Percentiles rank a stretch among this genome's conserved stretches.
Conservation (phyloP, 2,329 filamentous ascomycete genomes). For the Penicillium sp. region DNA sequence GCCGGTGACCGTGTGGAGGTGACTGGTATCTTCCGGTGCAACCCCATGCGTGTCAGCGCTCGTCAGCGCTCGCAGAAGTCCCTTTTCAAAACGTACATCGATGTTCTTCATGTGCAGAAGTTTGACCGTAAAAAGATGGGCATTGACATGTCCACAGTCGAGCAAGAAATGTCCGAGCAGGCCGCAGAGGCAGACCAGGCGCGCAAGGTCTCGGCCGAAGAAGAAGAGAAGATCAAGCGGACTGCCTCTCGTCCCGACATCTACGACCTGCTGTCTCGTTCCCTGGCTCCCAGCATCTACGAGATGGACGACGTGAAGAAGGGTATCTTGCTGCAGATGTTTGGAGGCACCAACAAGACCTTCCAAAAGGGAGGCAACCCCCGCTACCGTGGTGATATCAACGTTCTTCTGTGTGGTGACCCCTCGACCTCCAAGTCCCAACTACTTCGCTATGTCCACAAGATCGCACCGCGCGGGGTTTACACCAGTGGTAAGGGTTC, state of each 20-base stretch:
- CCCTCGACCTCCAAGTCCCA: slow-evolving; percentile 97
- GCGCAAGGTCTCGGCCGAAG: slow-evolving; percentile 77
- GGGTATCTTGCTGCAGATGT: slow-evolving; percentile 91
- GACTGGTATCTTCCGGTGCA: slow-evolving; percentile 95
- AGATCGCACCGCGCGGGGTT: slow-evolving; percentile 86
- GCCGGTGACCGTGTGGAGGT: slow-evolving; percentile 94
- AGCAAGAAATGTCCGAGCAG: slow-evolving; percentile 73
- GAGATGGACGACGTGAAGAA: slow-evolving; percentile 99
- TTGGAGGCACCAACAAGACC: slow-evolving; percentile 96
- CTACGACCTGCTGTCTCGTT: slow-evolving; percentile 87
- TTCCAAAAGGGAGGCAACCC: slow-evolving; percentile 96
- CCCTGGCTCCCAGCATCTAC: slow-evolving; percentile 90
- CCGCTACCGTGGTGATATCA: slow-evolving; percentile 95
- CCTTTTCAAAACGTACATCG: slow-evolving; percentile 96
- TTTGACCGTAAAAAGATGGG: slow-evolving; percentile 94
- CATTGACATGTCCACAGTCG: slow-evolving; percentile 83
- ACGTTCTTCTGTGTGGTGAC: slow-evolving; percentile 92
- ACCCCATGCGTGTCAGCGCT: slow-evolving; percentile 89
- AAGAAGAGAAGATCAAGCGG: slow-evolving; percentile 82
- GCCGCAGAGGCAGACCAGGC: slow-evolving; percentile 73
- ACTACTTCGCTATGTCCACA: slow-evolving; percentile 89
- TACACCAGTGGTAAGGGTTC: slow-evolving; percentile 76
- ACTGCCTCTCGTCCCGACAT: slow-evolving; percentile 79
- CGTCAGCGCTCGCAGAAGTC: slow-evolving; percentile 89
- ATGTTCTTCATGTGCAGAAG: slow-evolving; percentile 93